Percentiles rank a stretch among this genome's conserved stretches.
phyloP scores from a whole-genome alignment of 2,329 filamentous ascomycete species.

The Venturiaceae sp. region DNA sequence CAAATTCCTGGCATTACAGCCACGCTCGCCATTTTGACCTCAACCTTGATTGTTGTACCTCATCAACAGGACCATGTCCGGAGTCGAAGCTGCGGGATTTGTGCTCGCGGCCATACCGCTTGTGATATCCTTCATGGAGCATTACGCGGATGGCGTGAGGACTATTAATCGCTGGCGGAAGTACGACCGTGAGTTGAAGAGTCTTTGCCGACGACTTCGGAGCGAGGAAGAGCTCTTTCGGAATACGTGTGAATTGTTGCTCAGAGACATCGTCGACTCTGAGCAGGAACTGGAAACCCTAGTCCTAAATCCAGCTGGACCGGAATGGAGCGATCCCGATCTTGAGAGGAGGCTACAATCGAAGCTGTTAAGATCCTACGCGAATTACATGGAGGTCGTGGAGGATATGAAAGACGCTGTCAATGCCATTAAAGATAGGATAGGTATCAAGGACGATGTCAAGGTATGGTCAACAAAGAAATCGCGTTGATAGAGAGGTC shows the following conservation, averaged over 20 bases:
- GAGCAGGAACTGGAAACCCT: slow-evolving; percentile 14
- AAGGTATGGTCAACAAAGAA: too few species aligned
- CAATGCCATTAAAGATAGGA: slow-evolving; percentile 11
- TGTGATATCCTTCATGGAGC: neutral
- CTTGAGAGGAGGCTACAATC: slow-evolving; percentile 13
- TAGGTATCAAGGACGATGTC: slow-evolving; percentile 14
- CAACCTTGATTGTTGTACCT: too few species aligned
- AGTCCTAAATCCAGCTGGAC: slow-evolving; percentile 12
- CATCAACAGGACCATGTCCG: slow-evolving; percentile 3
- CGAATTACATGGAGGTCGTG: slow-evolving; percentile 16
- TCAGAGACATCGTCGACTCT: slow-evolving; percentile 10
- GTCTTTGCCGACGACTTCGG: slow-evolving; percentile 4
- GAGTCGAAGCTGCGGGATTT: neutral
- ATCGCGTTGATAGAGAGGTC: too few species aligned
- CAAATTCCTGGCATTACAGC: too few species aligned
- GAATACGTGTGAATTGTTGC: slow-evolving; percentile 10
- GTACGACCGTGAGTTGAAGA: slow-evolving; percentile 10
- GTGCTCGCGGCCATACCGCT: neutral
- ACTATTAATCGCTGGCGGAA: slow-evolving; percentile 9
- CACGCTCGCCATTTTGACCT: too few species aligned
- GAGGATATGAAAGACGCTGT: slow-evolving; percentile 13
- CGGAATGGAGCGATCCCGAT: slow-evolving; percentile 14
- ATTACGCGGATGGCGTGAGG: slow-evolving; percentile 1
- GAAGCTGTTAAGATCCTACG: slow-evolving; percentile 16
- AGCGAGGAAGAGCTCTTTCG: neutral